A percentile compares a stretch with the other conserved stretches of the same genome.
Conservation (phyloP, 2,329 filamentous ascomycete genomes). For the Fusarium albidum region DNA sequence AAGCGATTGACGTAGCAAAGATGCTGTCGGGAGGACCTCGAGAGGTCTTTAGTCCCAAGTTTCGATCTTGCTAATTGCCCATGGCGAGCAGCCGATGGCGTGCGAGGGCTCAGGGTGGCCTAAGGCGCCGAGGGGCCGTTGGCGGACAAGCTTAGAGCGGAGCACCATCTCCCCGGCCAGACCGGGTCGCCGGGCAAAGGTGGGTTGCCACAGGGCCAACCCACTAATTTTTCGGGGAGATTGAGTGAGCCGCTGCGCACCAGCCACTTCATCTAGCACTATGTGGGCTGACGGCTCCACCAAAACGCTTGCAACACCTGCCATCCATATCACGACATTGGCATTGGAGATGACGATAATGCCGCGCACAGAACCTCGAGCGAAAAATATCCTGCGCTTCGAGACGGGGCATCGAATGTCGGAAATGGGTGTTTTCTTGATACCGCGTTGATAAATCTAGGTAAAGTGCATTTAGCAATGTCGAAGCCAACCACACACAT, state of each 20-base stretch:
- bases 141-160: conserved; percentile 12
- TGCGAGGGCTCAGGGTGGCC: conserved; percentile 37
- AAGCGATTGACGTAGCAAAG: conserved; percentile 26
- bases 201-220: conserved; percentile 23
- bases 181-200: conserved; percentile 26
- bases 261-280: conserved; percentile 28
- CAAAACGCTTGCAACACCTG: conserved; percentile 24
- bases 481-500: conserved; percentile 8
- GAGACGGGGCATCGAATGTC: conserved; percentile 29
- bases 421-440: conserved; percentile 8
- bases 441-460: background rate
- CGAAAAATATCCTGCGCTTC: conserved; percentile 17
- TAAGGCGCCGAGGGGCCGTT: conserved; percentile 37
- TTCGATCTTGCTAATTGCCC: conserved; percentile 33
- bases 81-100: conserved; percentile 42
- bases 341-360: conserved; percentile 34
- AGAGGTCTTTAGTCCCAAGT: conserved; percentile 30
- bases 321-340: conserved; percentile 39
- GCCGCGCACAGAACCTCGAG: background rate
- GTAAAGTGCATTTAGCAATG: background rate
- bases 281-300: conserved; percentile 36
- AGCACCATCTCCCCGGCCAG: conserved; percentile 2
- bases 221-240: conserved; percentile 22
- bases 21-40: conserved; percentile 22
- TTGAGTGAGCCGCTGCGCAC: conserved; percentile 1